Conservation (phyloP, 106 monocot species). For the Dioscorea dumetorum region DNA sequence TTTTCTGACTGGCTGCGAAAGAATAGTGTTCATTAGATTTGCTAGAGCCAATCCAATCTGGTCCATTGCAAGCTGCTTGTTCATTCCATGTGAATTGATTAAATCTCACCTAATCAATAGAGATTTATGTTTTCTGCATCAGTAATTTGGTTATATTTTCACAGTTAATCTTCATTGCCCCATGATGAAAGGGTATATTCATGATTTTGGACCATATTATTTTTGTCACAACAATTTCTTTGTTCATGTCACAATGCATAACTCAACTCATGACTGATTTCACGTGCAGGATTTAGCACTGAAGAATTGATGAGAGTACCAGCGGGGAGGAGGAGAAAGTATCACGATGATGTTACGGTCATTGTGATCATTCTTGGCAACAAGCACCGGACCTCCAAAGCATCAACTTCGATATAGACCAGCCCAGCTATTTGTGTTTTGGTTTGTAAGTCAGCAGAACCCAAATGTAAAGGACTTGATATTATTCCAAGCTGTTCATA, state of each 20-base stretch:
- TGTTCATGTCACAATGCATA: not conserved
- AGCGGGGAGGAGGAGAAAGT: conserved; percentile 72
- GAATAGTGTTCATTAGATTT: too few relatives aligned
- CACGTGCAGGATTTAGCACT: conserved; percentile 45
- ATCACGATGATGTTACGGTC: conserved; percentile 91
- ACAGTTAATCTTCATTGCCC: not conserved
- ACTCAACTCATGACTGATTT: not conserved
- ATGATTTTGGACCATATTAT: not conserved
- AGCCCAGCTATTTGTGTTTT: not conserved
- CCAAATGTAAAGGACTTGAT: not conserved
- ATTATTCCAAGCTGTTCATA: not conserved
- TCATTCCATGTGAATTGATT: not conserved
- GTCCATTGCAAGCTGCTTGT: too few relatives aligned
- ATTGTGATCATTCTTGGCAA: conserved; percentile 88
- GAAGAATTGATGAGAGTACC: conserved; percentile 84
- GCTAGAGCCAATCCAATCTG: too few relatives aligned
- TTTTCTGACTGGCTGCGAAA: too few relatives aligned
- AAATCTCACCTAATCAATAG: not conserved
- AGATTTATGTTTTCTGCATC: not conserved
- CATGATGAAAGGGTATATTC: not conserved
- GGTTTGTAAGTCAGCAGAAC: too few relatives aligned
- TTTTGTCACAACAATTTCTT: not conserved
- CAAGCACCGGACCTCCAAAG: conserved; percentile 51
- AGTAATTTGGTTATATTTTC: not conserved
- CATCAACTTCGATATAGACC: conserved; percentile 41